Conservation (phyloP, 1,139 yeast species). For the Debaryomycetaceae sp. region DNA sequence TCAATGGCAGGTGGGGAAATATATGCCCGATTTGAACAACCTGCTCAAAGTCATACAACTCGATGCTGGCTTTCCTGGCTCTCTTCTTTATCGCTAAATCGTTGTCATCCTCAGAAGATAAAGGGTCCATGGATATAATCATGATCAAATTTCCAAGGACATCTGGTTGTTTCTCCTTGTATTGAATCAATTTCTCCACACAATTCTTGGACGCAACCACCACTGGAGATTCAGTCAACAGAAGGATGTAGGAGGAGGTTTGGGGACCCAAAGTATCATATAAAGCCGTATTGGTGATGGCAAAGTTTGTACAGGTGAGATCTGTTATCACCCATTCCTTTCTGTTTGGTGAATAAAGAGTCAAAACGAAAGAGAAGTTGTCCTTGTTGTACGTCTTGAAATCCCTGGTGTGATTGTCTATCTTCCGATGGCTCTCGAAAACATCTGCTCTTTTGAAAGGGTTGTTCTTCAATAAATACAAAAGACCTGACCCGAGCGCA, state of each 20-base stretch:
- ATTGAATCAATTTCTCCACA: constrained; percentile 17
- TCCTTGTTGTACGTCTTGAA: constrained; percentile 6
- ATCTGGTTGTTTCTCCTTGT: constrained; percentile 18
- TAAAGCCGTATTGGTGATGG: constrained; percentile 33
- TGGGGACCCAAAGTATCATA: constrained; percentile 34
- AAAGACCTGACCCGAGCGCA: constrained; percentile 22
- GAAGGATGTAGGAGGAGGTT: constrained; percentile 25
- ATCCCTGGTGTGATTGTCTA: constrained; percentile 11
- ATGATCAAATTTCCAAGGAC: constrained; percentile 20
- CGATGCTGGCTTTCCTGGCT: constrained; percentile 13
- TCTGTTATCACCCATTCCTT: constrained; percentile 36
- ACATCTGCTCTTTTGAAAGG: constrained; percentile 20
- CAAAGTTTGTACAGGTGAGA: constrained; percentile 29
- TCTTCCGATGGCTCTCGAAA: constrained; percentile 11
- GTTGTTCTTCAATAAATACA: constrained; percentile 25
- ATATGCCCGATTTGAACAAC: constrained; percentile 47
- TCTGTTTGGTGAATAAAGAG: constrained; percentile 30
- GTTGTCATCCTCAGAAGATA: constrained; percentile 3
- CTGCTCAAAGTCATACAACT: constrained; percentile 43
- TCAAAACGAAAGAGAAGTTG: constrained; percentile 26
- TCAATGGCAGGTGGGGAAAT: constrained; percentile 39
- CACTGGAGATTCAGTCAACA: constrained; percentile 26
- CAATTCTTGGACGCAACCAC: constrained; percentile 29
- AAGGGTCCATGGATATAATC: constrained; percentile 33
- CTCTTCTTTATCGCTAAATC: constrained; percentile 9